Evolutionary conservation across 2,329 filamentous ascomycete genomes (phyloP).

Genomic region (Sclerotiophoma versabilis): DNA sequence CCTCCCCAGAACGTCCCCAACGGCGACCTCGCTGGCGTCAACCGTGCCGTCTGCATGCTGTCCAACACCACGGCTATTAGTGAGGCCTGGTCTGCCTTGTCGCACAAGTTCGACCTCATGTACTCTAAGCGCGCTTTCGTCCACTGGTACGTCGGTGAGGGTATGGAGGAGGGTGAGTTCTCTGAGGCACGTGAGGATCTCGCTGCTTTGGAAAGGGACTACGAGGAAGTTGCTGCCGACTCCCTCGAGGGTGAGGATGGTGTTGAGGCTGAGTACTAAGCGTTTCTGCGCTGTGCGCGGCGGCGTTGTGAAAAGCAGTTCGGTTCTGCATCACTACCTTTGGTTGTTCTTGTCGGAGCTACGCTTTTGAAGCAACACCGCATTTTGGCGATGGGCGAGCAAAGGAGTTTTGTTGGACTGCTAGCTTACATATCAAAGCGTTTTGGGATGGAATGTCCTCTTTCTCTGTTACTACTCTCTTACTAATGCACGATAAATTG

Average conservation of each 20-base stretch:
- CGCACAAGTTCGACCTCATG: conserved; percentile 99
- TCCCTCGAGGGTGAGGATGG: conserved; percentile 87
- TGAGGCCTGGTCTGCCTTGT: conserved; percentile 96
- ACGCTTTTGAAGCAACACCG: conserved; percentile 27
- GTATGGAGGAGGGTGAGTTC: conserved; percentile 99
- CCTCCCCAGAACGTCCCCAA: conserved; percentile 94
- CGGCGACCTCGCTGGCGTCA: conserved; percentile 96
- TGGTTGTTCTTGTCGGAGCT: conserved; percentile 30
- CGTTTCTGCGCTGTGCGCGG: conserved; percentile 26
- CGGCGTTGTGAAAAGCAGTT: conserved; percentile 29
- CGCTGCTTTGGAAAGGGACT: conserved; percentile 96
- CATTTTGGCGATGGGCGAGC: conserved; percentile 29
- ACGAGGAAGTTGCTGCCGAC: conserved; percentile 94
- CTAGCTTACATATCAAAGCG: conserved; percentile 33
- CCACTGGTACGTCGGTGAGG: conserved; percentile 99
- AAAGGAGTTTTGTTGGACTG: conserved; percentile 31
- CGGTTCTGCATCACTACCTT: conserved; percentile 39
- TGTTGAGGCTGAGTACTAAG: conserved; percentile 89
- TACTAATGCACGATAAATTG: conserved; percentile 39
- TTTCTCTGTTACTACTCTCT: conserved; percentile 40
- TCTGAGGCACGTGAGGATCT: conserved; percentile 98
- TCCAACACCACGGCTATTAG: conserved; percentile 98
- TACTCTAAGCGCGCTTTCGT: conserved; percentile 99
- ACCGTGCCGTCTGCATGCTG: conserved; percentile 98
- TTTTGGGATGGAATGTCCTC: conserved; percentile 34